Evolutionary conservation across 371 early-diverging fungal species (phyloP), one percentile per base, ranked within the genome.

Genomic region (Parasitella parasitica): DNA sequence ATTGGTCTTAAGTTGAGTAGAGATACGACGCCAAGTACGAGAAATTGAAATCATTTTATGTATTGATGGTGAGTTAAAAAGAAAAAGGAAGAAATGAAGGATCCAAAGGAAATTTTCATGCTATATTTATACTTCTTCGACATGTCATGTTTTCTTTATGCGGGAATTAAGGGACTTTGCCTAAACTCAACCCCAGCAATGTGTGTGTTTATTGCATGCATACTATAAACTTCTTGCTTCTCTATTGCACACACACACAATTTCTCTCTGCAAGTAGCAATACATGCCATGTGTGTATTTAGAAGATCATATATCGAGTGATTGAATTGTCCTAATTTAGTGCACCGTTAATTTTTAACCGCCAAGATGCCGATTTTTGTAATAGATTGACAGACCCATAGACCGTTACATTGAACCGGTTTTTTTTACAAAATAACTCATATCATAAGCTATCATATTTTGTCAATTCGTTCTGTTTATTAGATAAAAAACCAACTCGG

Each of bases 1-100:
- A 43, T 68, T 62, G 16, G 59, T 50, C 59, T 55, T 59, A 26
- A 60, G 6, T 32, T 66, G 67, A 46, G 43, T 57, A n/a, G 67
- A 66, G 15, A 66, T 66, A 7, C 67, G 63, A 50, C 67, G 71
- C 64, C 59, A 67, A 27, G 69, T 68, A 60, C 68, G 67, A 39
- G 70, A 39, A 26, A 70, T 53, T 37, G 70, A 66, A 16, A 61
- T 57, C 69, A 69, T 69, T 32, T 32, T 32, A 11, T 32, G 32
- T 32, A 11, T 32, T 2, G 22, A 11, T 49, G 12, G n/a, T 6
- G 15, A 18, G 11, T n/a, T 12, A 18, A n/a, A 26, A 54, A 27
- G 34, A 36, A 26, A 27, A 43, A 48, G 11, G 6, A 32, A 32
- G 22, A 22, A 30, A 20, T 28, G 27, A n/a, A 26, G 8, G 2